Percentiles rank a stretch among this genome's conserved stretches.
phyloP scores from a whole-genome alignment of 2,329 filamentous ascomycete genomes.

The Aureobasidium lini region DNA sequence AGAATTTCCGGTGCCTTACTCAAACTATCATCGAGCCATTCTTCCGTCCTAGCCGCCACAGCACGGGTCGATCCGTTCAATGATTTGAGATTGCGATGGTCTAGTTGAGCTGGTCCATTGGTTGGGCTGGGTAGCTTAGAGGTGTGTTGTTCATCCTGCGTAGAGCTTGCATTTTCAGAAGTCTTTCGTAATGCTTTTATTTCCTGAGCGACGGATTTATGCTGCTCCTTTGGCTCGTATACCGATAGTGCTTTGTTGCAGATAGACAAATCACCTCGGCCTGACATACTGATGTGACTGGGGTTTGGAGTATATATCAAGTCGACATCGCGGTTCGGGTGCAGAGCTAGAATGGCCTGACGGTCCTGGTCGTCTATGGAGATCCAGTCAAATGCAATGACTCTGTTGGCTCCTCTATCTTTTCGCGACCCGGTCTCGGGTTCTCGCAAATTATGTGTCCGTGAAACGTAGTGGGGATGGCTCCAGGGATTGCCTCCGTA shows the following conservation, averaged over 20 bases:
- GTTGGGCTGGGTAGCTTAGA: neutral
- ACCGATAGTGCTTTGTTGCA: conserved; percentile 11
- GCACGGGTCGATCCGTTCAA: conserved; percentile 3
- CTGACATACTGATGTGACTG: conserved; percentile 36
- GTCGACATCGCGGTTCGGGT: conserved; percentile 44
- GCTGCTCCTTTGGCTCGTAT: conserved; percentile 6
- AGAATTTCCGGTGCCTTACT: neutral
- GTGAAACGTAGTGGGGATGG: conserved; percentile 38
- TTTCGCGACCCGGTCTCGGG: conserved; percentile 40
- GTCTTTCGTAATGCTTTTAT: conserved; percentile 5
- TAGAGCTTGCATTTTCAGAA: neutral
- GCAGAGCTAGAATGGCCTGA: conserved; percentile 46
- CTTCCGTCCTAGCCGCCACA: conserved; percentile 2
- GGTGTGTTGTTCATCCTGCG: neutral
- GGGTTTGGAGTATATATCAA: conserved; percentile 40
- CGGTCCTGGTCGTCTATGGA: conserved; percentile 39
- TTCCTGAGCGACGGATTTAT: conserved; percentile 12
- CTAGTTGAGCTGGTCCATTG: neutral
- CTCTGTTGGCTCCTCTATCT: conserved; percentile 35
- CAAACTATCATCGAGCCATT: conserved; percentile 10
- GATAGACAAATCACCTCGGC: conserved; percentile 34
- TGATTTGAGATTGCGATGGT: conserved; percentile 6
- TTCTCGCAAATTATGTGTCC: conserved; percentile 34
- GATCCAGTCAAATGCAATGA: conserved; percentile 57
- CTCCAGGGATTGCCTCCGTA: conserved; percentile 32